Conservation (phyloP, 306 rosid genomes). For the Glycine latifolia region DNA sequence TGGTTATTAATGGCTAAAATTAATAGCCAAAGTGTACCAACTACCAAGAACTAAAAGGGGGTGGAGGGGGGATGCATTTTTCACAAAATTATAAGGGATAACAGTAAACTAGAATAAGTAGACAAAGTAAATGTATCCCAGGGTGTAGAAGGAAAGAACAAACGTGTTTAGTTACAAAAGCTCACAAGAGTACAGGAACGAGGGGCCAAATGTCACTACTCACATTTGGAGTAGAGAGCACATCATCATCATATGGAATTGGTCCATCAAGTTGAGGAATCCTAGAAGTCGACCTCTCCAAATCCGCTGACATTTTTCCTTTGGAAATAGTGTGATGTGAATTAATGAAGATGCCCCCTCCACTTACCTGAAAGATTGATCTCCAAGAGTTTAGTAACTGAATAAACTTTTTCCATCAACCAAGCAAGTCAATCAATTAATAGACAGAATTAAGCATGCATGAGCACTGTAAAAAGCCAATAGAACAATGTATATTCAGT, state of each 20-base stretch:
- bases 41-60: slow-evolving; percentile 14
- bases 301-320: slow-evolving; percentile 52
- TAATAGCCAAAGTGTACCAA: slow-evolving; percentile 6
- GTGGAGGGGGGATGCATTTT: not conserved
- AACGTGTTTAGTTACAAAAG: slow-evolving; percentile 24
- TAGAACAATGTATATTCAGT: not conserved
- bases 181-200: not conserved
- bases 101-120: slow-evolving; percentile 10
- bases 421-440: slow-evolving; percentile 41
- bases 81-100: slow-evolving; percentile 1
- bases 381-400: slow-evolving; percentile 41
- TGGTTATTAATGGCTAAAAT: slow-evolving; percentile 21
- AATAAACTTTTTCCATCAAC: slow-evolving; percentile 26
- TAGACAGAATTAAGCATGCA: slow-evolving; percentile 19
- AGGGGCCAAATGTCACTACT: slow-evolving; percentile 37
- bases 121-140: slow-evolving; percentile 5
- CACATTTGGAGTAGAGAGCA: slow-evolving; percentile 96
- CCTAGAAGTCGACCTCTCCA: slow-evolving; percentile 59
- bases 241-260: slow-evolving; percentile 87
- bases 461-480: not conserved
- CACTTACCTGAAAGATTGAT: slow-evolving; percentile 66
- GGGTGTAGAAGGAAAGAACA: slow-evolving; percentile 14
- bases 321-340: slow-evolving; percentile 44
- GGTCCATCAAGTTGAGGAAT: slow-evolving; percentile 99
- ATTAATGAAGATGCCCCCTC: slow-evolving; percentile 64